Percentiles rank a stretch among this genome's conserved stretches.
phyloP scores from a whole-genome alignment of 192 early-diverging fungal genomes.

The Rhizoclosmatium globosum region DNA sequence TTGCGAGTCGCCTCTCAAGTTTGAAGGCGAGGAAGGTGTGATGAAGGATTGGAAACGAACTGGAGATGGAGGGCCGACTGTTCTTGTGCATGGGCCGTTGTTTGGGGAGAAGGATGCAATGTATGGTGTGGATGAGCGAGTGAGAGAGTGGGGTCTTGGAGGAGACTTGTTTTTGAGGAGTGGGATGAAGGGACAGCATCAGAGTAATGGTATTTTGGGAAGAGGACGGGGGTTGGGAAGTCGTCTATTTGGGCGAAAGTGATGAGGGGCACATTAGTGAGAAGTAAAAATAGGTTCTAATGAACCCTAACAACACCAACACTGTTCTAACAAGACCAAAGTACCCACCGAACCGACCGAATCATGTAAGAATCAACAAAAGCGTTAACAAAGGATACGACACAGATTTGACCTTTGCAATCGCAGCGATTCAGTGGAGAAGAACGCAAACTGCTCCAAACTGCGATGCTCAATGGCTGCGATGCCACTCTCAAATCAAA shows the following conservation, averaged over 20 bases:
- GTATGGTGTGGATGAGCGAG: conserved; percentile 14
- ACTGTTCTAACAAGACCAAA: background rate
- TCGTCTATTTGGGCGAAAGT: conserved; percentile 10
- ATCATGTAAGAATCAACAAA: background rate
- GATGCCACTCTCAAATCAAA: background rate
- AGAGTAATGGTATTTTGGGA: background rate
- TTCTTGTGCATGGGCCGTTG: conserved; percentile 52
- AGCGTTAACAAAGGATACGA: background rate
- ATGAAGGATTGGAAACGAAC: conserved; percentile 38
- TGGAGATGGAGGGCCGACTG: conserved; percentile 45
- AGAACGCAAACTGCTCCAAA: background rate
- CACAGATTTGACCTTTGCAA: background rate
- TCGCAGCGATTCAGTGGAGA: background rate
- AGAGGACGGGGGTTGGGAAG: conserved; percentile 12
- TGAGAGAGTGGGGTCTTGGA: conserved; percentile 41
- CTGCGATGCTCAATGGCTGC: background rate
- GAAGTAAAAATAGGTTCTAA: background rate
- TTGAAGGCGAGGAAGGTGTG: conserved; percentile 35
- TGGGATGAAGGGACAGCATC: conserved; percentile 17
- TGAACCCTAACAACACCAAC: background rate
- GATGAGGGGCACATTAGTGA: background rate
- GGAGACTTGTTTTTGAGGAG: conserved; percentile 32
- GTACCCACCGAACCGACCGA: background rate
- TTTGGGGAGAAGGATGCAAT: conserved; percentile 33
- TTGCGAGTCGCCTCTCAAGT: conserved; percentile 43